Evolutionary conservation across 129 eudicot species (phyloP).

Genomic region (Flaveria trinervia): DNA sequence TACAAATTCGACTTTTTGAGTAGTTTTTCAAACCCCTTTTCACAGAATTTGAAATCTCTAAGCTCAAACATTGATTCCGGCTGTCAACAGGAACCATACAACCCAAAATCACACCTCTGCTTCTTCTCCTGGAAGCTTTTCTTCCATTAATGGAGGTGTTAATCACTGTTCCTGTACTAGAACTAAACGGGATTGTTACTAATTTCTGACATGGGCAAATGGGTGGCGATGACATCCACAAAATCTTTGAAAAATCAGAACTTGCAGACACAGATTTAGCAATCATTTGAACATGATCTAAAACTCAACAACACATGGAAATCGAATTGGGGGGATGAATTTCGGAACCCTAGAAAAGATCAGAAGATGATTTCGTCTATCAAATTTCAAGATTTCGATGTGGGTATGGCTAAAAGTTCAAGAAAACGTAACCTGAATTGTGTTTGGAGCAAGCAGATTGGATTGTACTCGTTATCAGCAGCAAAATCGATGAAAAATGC

Average conservation of each 20-base stretch:
- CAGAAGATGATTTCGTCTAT: background rate
- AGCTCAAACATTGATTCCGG: constrained; percentile 27
- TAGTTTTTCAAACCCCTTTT: constrained; percentile 45
- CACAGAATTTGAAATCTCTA: constrained; percentile 38
- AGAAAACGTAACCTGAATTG: constrained; percentile 16
- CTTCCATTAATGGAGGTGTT: constrained; percentile 21
- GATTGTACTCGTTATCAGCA: constrained; percentile 2
- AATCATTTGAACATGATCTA: constrained; percentile 20
- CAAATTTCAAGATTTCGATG: constrained; percentile 13
- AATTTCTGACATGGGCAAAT: constrained; percentile 41
- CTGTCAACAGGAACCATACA: constrained; percentile 38
- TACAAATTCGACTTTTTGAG: constrained; percentile 36
- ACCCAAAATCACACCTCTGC: constrained; percentile 28
- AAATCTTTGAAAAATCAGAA: constrained; percentile 30
- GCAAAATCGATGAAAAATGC: constrained; percentile 11
- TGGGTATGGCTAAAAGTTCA: constrained; percentile 25
- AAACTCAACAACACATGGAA: constrained; percentile 13
- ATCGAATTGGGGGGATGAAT: constrained; percentile 5
- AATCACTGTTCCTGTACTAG: background rate
- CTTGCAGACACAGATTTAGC: constrained; percentile 19
- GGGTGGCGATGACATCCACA: constrained; percentile 35
- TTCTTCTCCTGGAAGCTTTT: constrained; percentile 24
- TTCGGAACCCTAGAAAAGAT: constrained; percentile 17
- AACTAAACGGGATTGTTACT: constrained; percentile 1
- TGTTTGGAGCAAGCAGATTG: constrained; percentile 13